Percentiles rank a stretch among this genome's conserved stretches.
phyloP scores from a whole-genome alignment of 2,329 filamentous ascomycete genomes.

The Exophiala xenobiotica region DNA sequence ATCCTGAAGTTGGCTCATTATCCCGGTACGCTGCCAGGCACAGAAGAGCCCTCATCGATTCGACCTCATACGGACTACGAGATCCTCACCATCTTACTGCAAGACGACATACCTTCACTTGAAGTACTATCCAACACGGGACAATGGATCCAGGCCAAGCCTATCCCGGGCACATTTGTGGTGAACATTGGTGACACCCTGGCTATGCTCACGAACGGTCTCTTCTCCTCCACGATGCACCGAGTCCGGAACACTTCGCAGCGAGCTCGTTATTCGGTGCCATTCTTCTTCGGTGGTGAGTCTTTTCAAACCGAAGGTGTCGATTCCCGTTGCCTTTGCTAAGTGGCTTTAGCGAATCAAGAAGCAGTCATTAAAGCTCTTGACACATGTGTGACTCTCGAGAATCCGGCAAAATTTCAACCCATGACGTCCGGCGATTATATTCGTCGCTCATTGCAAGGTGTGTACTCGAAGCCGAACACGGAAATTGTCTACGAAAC shows the following conservation, averaged over 20 bases:
- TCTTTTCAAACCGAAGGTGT: no score
- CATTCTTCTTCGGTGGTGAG: conserved; percentile 58
- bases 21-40: conserved; percentile 37
- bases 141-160: conserved; percentile 43
- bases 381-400: conserved; percentile 14
- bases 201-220: conserved; percentile 53
- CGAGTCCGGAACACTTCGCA: conserved; percentile 49
- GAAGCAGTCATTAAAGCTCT: conserved; percentile 21
- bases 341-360: conserved; percentile 16
- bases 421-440: conserved; percentile 21
- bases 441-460: conserved; percentile 19
- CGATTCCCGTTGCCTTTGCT: no score
- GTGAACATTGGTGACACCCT: conserved; percentile 54
- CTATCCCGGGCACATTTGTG: conserved; percentile 45
- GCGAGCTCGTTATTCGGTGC: conserved; percentile 48
- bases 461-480: conserved; percentile 21
- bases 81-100: conserved; percentile 54
- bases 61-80: conserved; percentile 52
- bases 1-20: conserved; percentile 49
- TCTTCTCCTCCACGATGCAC: conserved; percentile 52
- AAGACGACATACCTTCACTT: conserved; percentile 53
- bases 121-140: conserved; percentile 48
- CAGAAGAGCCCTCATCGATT: conserved; percentile 30
- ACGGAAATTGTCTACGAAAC: conserved; percentile 18
- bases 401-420: conserved; percentile 20